Evolutionary conservation across 2,329 filamentous ascomycete species (phyloP).

Genomic region (Dothistroma septosporum): DNA sequence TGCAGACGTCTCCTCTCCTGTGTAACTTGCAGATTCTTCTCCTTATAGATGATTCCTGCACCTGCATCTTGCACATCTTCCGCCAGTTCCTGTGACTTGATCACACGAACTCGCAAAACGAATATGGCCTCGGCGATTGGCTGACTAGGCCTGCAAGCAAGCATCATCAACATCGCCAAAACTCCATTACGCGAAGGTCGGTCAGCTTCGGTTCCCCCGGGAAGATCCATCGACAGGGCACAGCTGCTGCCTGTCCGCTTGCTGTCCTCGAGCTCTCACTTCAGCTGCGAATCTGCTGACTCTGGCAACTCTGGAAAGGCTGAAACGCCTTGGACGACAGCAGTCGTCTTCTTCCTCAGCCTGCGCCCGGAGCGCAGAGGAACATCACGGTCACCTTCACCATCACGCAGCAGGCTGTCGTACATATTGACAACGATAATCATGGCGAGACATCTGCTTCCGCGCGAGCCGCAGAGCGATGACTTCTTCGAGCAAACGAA

Average conservation of each 20-base stretch:
- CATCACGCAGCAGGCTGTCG: background rate
- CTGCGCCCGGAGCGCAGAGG: conserved; percentile 1
- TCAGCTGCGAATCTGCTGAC: too few species aligned
- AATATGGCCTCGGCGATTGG: background rate
- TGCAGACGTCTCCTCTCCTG: background rate
- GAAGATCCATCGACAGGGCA: background rate
- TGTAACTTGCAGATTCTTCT: background rate
- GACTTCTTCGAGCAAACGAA: background rate
- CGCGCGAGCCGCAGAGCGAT: conserved; percentile 5
- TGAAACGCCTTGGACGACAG: background rate
- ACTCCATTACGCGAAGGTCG: background rate
- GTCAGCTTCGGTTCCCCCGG: background rate
- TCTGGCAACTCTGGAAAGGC: background rate
- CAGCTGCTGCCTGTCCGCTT: background rate
- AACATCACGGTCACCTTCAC: background rate
- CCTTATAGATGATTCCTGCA: background rate
- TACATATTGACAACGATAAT: background rate
- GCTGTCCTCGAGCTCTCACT: background rate
- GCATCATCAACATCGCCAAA: background rate
- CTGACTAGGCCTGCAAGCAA: background rate
- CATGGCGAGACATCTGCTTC: background rate
- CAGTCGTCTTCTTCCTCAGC: background rate
- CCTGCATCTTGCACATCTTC: background rate
- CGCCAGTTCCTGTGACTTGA: background rate
- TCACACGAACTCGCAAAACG: background rate